Percentiles rank a stretch among this genome's conserved stretches.
These are phyloP conservation scores for Rhodotorula sp. DNA, from an alignment of 1,284 basidiomycete species.

Conservation along the genomic window DNA sequence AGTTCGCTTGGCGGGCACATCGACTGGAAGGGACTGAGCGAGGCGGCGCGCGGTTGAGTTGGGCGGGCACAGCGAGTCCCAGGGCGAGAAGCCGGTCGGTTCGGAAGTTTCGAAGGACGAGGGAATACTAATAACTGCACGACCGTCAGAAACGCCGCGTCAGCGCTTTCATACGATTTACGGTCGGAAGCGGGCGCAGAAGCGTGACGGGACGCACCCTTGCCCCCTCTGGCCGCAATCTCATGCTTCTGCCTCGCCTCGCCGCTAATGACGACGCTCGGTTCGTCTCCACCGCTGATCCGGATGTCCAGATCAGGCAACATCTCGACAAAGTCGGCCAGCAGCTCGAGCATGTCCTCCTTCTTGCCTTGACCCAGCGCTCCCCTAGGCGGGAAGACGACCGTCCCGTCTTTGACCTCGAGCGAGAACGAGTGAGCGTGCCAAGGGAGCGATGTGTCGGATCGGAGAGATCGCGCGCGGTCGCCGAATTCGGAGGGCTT, in stretches of 20 bases:
- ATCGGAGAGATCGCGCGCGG: conserved; percentile 6
- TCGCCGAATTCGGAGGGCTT: conserved; percentile 20
- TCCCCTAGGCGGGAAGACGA: not conserved
- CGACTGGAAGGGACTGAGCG: conserved; percentile 14
- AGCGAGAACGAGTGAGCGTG: conserved; percentile 21
- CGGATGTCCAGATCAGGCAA: conserved; percentile 36
- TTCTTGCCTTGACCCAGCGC: not conserved
- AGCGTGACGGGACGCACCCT: conserved; percentile 15
- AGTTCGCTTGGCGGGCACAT: not conserved
- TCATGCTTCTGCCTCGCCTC: conserved; percentile 29
- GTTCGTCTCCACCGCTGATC: conserved; percentile 27
- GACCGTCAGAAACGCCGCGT: not conserved
- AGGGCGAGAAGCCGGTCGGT: conserved; percentile 23
- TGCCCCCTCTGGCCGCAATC: conserved; percentile 8
- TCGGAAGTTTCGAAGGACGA: conserved; percentile 17
- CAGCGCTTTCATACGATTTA: not conserved
- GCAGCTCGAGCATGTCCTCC: conserved; percentile 30
- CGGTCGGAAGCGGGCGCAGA: too few species aligned
- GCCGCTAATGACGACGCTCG: conserved; percentile 30
- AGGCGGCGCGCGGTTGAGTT: conserved; percentile 33
- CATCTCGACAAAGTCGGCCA: conserved; percentile 26
- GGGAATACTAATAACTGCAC: conserved; percentile 12
- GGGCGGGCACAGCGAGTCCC: conserved; percentile 32
- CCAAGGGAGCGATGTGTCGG: conserved; percentile 13
- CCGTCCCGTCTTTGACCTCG: conserved; percentile 17